Evolutionary conservation across 2,329 filamentous ascomycete species (phyloP).

Genomic region (Fusarium euwallaceae): DNA sequence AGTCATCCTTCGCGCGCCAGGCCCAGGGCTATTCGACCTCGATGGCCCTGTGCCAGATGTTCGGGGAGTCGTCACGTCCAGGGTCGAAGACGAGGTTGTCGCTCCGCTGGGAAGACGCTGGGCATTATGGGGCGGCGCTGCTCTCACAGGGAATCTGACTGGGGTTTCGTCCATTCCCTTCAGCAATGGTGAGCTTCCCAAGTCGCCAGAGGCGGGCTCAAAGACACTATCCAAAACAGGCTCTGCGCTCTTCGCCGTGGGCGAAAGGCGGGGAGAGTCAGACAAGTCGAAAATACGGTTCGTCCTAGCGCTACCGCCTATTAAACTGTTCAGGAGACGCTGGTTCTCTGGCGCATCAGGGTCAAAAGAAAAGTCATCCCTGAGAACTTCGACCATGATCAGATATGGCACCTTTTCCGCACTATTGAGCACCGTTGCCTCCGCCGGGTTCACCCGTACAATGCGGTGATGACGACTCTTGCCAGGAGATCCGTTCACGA

Average conservation of each 20-base stretch:
- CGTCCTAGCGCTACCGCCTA: slow-evolving; percentile 68
- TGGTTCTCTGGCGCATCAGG: slow-evolving; percentile 81
- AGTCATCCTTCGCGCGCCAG: slow-evolving; percentile 69
- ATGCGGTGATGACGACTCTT: slow-evolving; percentile 86
- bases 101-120: slow-evolving; percentile 73
- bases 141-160: slow-evolving; percentile 46
- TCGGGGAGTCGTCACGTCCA: slow-evolving; percentile 74
- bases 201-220: slow-evolving; percentile 83
- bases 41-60: slow-evolving; percentile 78
- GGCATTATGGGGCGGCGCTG: slow-evolving; percentile 49
- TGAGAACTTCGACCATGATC: slow-evolving; percentile 85
- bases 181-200: slow-evolving; percentile 80
- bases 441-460: slow-evolving; percentile 84
- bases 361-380: slow-evolving; percentile 87
- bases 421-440: slow-evolving; percentile 87
- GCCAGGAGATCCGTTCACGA: slow-evolving; percentile 79
- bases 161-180: slow-evolving; percentile 68
- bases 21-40: slow-evolving; percentile 75
- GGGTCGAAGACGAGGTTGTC: slow-evolving; percentile 70
- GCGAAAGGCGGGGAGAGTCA: slow-evolving; percentile 71
- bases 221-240: slow-evolving; percentile 79
- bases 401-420: slow-evolving; percentile 89
- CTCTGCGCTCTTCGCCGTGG: slow-evolving; percentile 57
- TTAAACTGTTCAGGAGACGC: slow-evolving; percentile 69
- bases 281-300: slow-evolving; percentile 75